Base-by-base conservation (phyloP, 768 basidiomycete genomes). In the Tubosaeta sp. region DNA sequence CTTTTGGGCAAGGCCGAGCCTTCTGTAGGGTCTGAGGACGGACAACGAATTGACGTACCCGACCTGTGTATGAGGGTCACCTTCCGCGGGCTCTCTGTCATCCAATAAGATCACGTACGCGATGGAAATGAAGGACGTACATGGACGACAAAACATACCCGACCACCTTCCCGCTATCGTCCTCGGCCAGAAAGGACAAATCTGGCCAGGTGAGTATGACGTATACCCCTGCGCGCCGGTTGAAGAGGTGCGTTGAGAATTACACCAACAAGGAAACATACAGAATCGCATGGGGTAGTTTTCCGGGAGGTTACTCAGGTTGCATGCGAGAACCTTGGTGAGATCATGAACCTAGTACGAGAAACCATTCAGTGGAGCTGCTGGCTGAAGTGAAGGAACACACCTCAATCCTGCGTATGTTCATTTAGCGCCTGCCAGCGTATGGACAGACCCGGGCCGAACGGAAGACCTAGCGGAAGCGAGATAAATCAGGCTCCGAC, bases 61-160 rank as follows among this genome's bases (percentile, higher is more conserved):
- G 1, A 70, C 50, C n/a, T 35, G 53, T 0, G 13, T 43, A 14
- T 44, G 31, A n/a, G 53, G 43, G 25, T 49, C 43, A 3, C 38
- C 17, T 5, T 64, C 68, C 13, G 52, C 56, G 6, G 53, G 66
- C 26, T 70, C 66, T 54, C 66, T 67, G 22, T 41, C 14, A 6
- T 19, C 17, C 12, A 33, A 45, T 57, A n/a, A 62, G 55, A 53
- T 16, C 29, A 27, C 26, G 12, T 39, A 10, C 16, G 19, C 32
- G 31, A 47, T 17, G 13, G 26, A 17, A 37, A 33, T 43, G n/a
- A n/a, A 19, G 37, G 26, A 62, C 76, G 32, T 46, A 81, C 80
- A 82, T 78, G 44, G 80, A 79, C 0, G 76, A 76, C n/a, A 82
- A 59, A 14, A 81, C 79, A 59, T 81, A 82, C 10, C 80, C 80